These are phyloP conservation scores for Aphanomyces invadans DNA, from an alignment of 352 stramenopile species.

Conservation along the genomic window DNA sequence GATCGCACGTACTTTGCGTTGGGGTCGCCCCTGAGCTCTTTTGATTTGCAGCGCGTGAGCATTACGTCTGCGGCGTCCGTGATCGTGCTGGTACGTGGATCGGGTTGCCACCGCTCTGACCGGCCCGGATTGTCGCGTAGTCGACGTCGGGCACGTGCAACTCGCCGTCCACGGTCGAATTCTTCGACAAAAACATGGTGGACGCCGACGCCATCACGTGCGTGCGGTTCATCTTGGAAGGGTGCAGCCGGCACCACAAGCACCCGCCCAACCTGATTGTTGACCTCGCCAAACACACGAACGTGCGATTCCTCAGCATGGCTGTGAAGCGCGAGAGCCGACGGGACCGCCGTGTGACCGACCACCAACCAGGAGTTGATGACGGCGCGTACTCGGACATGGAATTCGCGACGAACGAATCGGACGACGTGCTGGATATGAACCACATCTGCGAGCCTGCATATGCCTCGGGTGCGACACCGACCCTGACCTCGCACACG, in stretches of 20 bases:
- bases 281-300: conserved; percentile 60
- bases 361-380: neutral
- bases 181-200: conserved; percentile 73
- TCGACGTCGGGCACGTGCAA: neutral
- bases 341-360: conserved; percentile 34
- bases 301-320: conserved; percentile 72
- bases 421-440: conserved; percentile 45
- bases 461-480: conserved; percentile 35
- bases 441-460: conserved; percentile 29
- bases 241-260: conserved; percentile 38
- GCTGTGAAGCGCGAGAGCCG: conserved; percentile 40
- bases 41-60: conserved; percentile 55
- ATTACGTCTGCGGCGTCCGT: conserved; percentile 51
- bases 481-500: neutral
- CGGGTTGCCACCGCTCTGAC: conserved; percentile 24
- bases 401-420: neutral
- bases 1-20: conserved; percentile 42
- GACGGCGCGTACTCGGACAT: neutral
- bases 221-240: conserved; percentile 70
- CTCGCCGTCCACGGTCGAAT: conserved; percentile 21
- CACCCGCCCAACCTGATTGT: conserved; percentile 61
- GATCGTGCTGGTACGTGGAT: conserved; percentile 45
- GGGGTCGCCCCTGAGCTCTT: conserved; percentile 67
- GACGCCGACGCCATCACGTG: conserved; percentile 76
- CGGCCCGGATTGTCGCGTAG: conserved; percentile 25